These are phyloP conservation scores for Phytophthora sojae DNA, from an alignment of 352 stramenopile species.

Conservation along the genomic window DNA sequence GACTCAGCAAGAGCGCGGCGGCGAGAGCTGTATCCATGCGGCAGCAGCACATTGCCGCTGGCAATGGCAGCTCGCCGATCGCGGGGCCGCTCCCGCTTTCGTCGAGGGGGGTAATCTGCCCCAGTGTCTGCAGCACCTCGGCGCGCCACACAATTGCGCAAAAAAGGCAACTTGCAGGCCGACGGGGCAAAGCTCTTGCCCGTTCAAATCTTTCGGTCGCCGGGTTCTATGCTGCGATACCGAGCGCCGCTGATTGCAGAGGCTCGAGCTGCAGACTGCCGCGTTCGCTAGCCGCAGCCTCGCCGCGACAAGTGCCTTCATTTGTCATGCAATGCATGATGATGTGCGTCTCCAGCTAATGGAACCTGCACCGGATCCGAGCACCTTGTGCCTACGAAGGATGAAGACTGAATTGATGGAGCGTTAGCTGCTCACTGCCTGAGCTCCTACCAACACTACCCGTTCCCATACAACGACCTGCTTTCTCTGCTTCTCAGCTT, in stretches of 20 bases:
- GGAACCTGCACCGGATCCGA: too few relatives aligned
- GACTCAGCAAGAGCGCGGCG: background rate
- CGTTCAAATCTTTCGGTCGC: slow-evolving; percentile 14
- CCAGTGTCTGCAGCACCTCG: slow-evolving; percentile 6
- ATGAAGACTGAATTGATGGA: too few relatives aligned
- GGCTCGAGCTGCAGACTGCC: slow-evolving; percentile 4
- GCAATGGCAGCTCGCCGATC: slow-evolving; percentile 14
- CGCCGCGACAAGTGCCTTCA: slow-evolving; percentile 3
- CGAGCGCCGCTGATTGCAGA: slow-evolving; percentile 10
- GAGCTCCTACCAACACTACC: too few relatives aligned
- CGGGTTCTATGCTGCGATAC: slow-evolving; percentile 20
- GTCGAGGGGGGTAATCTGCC: slow-evolving; percentile 2
- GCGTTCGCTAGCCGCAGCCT: slow-evolving; percentile 1
- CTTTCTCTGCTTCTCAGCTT: too few relatives aligned
- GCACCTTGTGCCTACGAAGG: too few relatives aligned
- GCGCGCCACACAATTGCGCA: slow-evolving; percentile 18
- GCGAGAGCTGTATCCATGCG: background rate
- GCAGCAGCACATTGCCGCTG: too few relatives aligned
- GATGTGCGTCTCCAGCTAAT: slow-evolving; percentile 2
- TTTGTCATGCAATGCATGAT: too few relatives aligned
- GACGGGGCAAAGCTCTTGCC: slow-evolving; percentile 17
- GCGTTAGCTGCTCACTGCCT: too few relatives aligned
- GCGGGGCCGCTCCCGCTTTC: slow-evolving; percentile 16
- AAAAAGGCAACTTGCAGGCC: slow-evolving; percentile 4
- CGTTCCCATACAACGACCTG: too few relatives aligned